These are phyloP conservation scores for Salix caprea DNA, from an alignment of 345 rosid genomes.

Conservation along the genomic window DNA sequence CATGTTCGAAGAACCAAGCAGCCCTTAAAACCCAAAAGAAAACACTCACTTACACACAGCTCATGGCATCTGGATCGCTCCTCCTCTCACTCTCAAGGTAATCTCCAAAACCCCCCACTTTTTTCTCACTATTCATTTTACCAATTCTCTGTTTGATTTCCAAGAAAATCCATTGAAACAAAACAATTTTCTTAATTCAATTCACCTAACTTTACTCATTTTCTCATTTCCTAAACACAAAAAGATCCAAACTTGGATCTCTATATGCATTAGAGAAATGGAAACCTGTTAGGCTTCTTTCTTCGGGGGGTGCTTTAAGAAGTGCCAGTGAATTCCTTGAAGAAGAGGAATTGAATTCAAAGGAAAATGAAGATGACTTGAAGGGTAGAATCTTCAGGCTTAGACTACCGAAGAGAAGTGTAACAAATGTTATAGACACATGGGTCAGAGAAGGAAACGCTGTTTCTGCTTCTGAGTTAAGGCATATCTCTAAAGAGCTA, in stretches of 20 bases:
- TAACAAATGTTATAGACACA: conserved; percentile 58
- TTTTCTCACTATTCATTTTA: not conserved
- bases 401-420: conserved; percentile 84
- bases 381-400: conserved; percentile 67
- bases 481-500: conserved; percentile 71
- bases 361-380: conserved; percentile 52
- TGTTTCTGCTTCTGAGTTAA: conserved; percentile 52
- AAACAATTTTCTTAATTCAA: too few species aligned
- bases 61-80: too few species aligned
- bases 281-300: conserved; percentile 10
- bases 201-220: too few species aligned
- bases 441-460: conserved; percentile 79
- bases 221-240: not conserved
- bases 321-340: conserved; percentile 32
- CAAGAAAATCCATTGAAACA: not conserved
- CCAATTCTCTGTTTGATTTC: not conserved
- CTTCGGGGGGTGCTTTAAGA: conserved; percentile 29
- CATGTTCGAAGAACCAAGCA: too few species aligned
- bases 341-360: conserved; percentile 33
- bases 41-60: too few species aligned
- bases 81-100: not conserved
- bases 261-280: conserved; percentile 1
- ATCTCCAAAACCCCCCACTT: not conserved
- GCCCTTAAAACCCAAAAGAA: too few species aligned
- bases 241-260: conserved; percentile 1